Percentiles rank a stretch among this genome's conserved stretches.
phyloP scores from a whole-genome alignment of 2,329 filamentous ascomycete species.

The Neonectria magnoliae region DNA sequence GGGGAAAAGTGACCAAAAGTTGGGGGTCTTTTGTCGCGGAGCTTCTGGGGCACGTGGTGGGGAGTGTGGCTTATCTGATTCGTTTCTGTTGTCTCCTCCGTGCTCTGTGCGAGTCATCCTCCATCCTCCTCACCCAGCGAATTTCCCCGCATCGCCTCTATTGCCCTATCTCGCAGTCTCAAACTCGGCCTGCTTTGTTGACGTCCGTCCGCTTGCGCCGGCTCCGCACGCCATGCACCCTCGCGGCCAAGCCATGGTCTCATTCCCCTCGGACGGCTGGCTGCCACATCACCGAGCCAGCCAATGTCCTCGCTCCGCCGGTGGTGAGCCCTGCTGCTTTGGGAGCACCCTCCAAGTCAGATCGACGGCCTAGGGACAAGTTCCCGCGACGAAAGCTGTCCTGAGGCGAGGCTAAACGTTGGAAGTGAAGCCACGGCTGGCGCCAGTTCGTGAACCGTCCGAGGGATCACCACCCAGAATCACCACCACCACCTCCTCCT shows the following conservation, averaged over 20 bases:
- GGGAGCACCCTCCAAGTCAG: slow-evolving; percentile 11
- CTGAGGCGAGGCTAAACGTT: neutral
- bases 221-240: slow-evolving; percentile 17
- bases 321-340: slow-evolving; percentile 15
- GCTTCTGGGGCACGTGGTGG: neutral
- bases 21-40: neutral
- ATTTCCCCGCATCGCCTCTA: slow-evolving; percentile 1
- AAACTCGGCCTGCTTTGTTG: neutral
- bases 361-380: slow-evolving; percentile 21
- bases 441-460: no score
- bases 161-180: neutral
- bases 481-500: neutral
- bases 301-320: slow-evolving; percentile 20
- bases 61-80: neutral
- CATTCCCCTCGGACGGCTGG: slow-evolving; percentile 7
- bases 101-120: neutral
- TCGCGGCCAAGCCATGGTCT: slow-evolving; percentile 18
- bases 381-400: slow-evolving; percentile 17
- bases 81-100: neutral
- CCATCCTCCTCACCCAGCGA: neutral
- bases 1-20: neutral
- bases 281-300: slow-evolving; percentile 18
- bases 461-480: neutral
- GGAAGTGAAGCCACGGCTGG: neutral
- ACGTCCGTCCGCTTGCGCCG: neutral